phyloP scores from a whole-genome alignment of 2,329 filamentous ascomycete genomes.

The Dothiorella sarmentorum region DNA sequence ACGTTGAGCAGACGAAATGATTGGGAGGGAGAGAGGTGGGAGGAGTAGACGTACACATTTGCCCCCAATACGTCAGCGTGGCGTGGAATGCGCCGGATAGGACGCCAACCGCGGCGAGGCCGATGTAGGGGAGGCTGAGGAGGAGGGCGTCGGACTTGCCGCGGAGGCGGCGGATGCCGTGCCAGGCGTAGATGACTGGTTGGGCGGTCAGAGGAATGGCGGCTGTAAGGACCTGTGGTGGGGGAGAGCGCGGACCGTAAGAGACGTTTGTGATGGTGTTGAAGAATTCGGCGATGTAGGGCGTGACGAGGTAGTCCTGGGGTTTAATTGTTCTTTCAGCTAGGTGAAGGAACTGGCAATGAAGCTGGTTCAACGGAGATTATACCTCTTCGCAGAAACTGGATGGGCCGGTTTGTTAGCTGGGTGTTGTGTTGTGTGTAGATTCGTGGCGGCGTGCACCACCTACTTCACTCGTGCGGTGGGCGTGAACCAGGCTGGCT shows the following conservation, averaged over 20 bases:
- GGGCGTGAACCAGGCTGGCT: background rate
- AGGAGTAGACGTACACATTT: slow-evolving; percentile 22
- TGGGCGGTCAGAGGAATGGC: background rate
- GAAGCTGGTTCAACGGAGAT: too few relatives aligned
- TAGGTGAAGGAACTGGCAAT: background rate
- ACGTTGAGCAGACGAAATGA: background rate
- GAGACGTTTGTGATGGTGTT: slow-evolving; percentile 52
- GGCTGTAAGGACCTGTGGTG: too few relatives aligned
- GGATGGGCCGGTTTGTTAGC: too few relatives aligned
- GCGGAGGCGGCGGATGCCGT: slow-evolving; percentile 26
- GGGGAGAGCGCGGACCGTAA: slow-evolving; percentile 39
- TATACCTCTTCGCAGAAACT: slow-evolving; percentile 11
- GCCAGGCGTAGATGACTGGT: slow-evolving; percentile 35
- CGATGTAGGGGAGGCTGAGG: slow-evolving; percentile 38
- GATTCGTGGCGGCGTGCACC: background rate
- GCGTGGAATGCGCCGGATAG: slow-evolving; percentile 42
- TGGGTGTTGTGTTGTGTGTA: too few relatives aligned
- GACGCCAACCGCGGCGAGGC: slow-evolving; percentile 43
- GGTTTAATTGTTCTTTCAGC: background rate
- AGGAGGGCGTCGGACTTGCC: background rate
- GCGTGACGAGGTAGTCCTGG: slow-evolving; percentile 53
- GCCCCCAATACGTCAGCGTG: slow-evolving; percentile 26
- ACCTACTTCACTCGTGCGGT: background rate
- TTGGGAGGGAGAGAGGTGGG: background rate
- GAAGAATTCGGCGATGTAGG: slow-evolving; percentile 53